phyloP scores from a whole-genome alignment of 768 basidiomycete genomes.

The Clitopilus passeckerianus region DNA sequence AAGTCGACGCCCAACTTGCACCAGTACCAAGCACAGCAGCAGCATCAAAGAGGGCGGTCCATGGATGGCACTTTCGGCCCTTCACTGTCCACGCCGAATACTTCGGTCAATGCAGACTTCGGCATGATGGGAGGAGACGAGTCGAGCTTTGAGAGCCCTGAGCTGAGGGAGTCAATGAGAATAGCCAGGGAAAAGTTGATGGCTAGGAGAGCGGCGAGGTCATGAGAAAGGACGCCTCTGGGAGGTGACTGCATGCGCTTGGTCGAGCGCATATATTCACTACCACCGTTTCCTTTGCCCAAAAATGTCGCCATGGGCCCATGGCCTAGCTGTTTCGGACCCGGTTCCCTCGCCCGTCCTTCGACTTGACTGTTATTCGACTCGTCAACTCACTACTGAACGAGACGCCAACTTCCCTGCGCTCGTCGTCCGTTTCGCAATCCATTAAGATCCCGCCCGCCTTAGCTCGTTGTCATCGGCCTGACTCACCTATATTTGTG shows the following conservation, averaged over 20 bases:
- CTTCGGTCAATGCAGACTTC: slow-evolving; percentile 3
- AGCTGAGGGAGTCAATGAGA: slow-evolving; percentile 70
- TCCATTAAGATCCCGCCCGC: no score
- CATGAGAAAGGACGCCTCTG: not conserved
- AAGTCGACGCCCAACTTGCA: slow-evolving; percentile 8
- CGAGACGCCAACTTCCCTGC: no score
- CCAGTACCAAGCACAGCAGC: slow-evolving; percentile 9
- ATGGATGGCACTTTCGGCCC: slow-evolving; percentile 17
- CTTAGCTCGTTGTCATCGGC: no score
- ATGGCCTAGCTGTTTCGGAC: no score
- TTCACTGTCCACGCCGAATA: slow-evolving; percentile 13
- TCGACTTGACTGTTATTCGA: no score
- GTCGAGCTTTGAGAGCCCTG: slow-evolving; percentile 43
- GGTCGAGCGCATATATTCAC: not conserved
- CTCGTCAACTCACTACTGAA: no score
- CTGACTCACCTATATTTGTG: no score
- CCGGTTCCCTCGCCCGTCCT: no score
- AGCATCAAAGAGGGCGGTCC: slow-evolving; percentile 22
- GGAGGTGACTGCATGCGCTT: not conserved
- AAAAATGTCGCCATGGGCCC: not conserved
- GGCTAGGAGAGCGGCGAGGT: slow-evolving; percentile 3
- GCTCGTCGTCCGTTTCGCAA: no score
- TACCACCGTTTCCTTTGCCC: not conserved
- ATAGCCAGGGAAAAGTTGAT: slow-evolving; percentile 46
- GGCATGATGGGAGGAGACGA: not conserved